phyloP scores from a whole-genome alignment of 192 early-diverging fungal species.

The Coemansia javaensis region DNA sequence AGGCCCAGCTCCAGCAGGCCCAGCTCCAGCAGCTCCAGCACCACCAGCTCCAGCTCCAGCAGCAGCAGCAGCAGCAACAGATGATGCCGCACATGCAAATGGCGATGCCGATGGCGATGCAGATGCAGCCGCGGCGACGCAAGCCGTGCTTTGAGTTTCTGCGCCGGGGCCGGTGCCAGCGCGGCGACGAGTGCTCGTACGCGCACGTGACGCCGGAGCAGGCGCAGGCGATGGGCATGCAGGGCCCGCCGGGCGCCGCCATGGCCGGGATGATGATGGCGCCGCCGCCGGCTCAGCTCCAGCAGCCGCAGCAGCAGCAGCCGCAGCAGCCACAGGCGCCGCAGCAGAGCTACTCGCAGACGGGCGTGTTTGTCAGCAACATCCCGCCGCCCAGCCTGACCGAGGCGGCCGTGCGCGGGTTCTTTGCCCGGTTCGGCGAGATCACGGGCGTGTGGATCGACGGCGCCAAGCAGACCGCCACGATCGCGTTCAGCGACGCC shows the following conservation, averaged over 20 bases:
- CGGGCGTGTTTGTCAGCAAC: conserved; percentile 31
- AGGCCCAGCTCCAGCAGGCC: background rate
- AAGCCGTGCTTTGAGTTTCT: conserved; percentile 42
- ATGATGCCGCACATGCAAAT: conserved; percentile 2
- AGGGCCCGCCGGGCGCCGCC: conserved; percentile 1
- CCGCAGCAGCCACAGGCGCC: background rate
- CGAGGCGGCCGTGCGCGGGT: conserved; percentile 18
- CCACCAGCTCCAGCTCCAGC: conserved; percentile 7
- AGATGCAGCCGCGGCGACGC: conserved; percentile 8
- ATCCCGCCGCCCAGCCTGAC: conserved; percentile 26
- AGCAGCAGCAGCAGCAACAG: conserved; percentile 10
- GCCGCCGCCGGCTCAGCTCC: background rate
- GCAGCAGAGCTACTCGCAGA: conserved; percentile 9
- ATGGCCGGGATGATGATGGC: conserved; percentile 7
- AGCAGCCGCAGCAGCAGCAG: conserved; percentile 4
- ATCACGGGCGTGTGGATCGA: conserved; percentile 25
- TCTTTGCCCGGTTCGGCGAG: conserved; percentile 28
- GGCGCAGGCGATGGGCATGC: conserved; percentile 36
- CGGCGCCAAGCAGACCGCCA: conserved; percentile 12
- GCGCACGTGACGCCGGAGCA: conserved; percentile 24
- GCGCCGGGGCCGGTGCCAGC: conserved; percentile 39
- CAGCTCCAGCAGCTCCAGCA: conserved; percentile 4
- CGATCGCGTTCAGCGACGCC: conserved; percentile 17
- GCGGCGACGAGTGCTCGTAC: conserved; percentile 28
- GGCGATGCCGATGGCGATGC: too few species aligned